A percentile compares a stretch with the other conserved stretches of the same genome.
Evolutionary conservation across 225 moss, liverwort and hornwort genomes (phyloP).

Genomic region (Rhytidiadelphus loreus): DNA sequence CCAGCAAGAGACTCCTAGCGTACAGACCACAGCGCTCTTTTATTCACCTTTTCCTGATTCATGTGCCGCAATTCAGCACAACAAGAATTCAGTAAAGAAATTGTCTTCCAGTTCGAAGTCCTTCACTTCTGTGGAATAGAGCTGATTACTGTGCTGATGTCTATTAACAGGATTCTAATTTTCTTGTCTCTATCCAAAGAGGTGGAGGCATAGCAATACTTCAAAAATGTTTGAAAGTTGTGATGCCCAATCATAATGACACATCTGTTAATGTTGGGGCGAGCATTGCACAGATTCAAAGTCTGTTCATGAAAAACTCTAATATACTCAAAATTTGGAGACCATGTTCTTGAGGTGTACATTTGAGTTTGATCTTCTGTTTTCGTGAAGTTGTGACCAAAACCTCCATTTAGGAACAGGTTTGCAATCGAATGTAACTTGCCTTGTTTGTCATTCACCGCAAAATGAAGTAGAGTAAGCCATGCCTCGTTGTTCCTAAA

Average conservation of each 20-base stretch:
- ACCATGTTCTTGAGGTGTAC: background rate
- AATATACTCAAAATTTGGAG: background rate
- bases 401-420: no score
- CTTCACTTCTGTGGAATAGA: background rate
- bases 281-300: background rate
- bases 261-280: background rate
- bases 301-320: background rate
- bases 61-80: slow-evolving; percentile 3
- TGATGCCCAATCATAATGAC: background rate
- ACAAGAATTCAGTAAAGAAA: background rate
- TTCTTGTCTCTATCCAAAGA: background rate
- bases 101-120: background rate
- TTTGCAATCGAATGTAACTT: no score
- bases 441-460: no score
- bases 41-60: background rate
- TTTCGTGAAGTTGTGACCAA: no score
- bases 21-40: background rate
- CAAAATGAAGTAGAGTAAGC: no score
- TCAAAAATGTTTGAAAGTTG: background rate
- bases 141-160: background rate
- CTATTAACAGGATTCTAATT: background rate
- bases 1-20: background rate
- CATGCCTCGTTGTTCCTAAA: no score
- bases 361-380: no score
- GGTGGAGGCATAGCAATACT: background rate